A percentile compares a stretch with the other conserved stretches of the same genome.
phyloP scores from a whole-genome alignment of 2,329 filamentous ascomycete genomes.

The Aspergillus sp. region DNA sequence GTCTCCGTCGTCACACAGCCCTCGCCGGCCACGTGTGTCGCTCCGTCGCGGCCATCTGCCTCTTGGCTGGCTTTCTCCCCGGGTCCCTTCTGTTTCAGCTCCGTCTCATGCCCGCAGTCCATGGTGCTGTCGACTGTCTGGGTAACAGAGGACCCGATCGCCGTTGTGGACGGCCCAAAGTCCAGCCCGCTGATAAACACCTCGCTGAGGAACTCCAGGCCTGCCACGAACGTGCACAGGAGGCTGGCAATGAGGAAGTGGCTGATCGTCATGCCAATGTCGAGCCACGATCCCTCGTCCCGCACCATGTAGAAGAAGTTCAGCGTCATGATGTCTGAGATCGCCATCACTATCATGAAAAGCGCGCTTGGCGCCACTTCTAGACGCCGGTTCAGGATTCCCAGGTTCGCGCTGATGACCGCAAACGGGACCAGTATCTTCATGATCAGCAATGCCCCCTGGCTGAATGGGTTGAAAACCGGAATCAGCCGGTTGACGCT shows the following conservation, averaged over 20 bases:
- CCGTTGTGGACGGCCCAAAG: slow-evolving; percentile 25
- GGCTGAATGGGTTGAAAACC: slow-evolving; percentile 86
- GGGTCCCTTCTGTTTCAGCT: neutral
- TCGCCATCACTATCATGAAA: slow-evolving; percentile 89
- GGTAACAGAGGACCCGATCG: slow-evolving; percentile 10
- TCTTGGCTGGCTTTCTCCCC: slow-evolving; percentile 1
- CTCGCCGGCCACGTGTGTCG: too few species aligned
- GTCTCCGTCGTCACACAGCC: too few species aligned
- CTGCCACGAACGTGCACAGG: slow-evolving; percentile 82
- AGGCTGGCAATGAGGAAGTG: slow-evolving; percentile 90
- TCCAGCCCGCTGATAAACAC: slow-evolving; percentile 73
- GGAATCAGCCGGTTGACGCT: slow-evolving; percentile 80
- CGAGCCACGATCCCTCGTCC: slow-evolving; percentile 93
- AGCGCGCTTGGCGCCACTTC: slow-evolving; percentile 78
- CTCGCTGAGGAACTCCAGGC: slow-evolving; percentile 75
- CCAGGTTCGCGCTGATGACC: slow-evolving; percentile 85
- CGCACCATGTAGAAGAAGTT: slow-evolving; percentile 98
- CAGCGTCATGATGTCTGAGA: slow-evolving; percentile 83
- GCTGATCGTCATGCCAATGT: slow-evolving; percentile 93
- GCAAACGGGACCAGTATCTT: slow-evolving; percentile 93
- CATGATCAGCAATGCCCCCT: slow-evolving; percentile 74
- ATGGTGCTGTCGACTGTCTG: slow-evolving; percentile 12
- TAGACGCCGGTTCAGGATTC: slow-evolving; percentile 75
- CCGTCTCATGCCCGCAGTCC: slow-evolving; percentile 5
- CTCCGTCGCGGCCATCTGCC: too few species aligned